phyloP scores from a whole-genome alignment of 202 grass and related monocot species.

The Digitaria exilis region DNA sequence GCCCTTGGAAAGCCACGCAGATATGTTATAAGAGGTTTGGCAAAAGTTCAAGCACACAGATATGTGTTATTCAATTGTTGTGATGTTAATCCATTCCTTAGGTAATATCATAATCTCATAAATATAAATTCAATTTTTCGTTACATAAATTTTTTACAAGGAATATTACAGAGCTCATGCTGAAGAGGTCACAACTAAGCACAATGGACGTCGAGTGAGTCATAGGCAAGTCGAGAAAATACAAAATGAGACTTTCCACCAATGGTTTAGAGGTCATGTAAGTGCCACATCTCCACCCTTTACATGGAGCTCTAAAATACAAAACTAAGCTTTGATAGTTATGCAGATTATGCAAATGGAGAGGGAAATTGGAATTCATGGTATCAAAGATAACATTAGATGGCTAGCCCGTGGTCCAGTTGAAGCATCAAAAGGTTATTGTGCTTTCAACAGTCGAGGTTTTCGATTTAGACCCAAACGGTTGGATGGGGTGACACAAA shows the following conservation, averaged over 20 bases:
- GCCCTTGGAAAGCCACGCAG: constrained; percentile 1
- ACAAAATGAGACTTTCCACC: neutral
- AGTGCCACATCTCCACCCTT: neutral
- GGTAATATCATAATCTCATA: neutral
- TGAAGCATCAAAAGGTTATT: neutral
- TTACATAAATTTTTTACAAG: neutral
- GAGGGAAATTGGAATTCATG: neutral
- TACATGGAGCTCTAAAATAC: neutral
- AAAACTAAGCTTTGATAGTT: neutral
- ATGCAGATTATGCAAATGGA: neutral
- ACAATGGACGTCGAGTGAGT: neutral
- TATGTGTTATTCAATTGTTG: constrained; percentile 44
- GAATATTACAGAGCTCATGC: constrained; percentile 12
- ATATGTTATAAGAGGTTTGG: neutral
- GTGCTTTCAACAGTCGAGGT: constrained; percentile 12
- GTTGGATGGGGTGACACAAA: constrained; percentile 30
- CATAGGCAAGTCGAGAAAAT: neutral
- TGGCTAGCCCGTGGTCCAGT: neutral
- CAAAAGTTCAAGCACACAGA: constrained; percentile 38
- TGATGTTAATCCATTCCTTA: neutral
- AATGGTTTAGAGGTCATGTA: neutral
- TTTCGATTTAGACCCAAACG: constrained; percentile 15
- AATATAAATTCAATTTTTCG: neutral
- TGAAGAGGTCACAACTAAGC: neutral
- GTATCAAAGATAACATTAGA: neutral